Base-by-base conservation (phyloP, 2,329 filamentous ascomycete species). In the Arthrobotrys entomopaga region DNA sequence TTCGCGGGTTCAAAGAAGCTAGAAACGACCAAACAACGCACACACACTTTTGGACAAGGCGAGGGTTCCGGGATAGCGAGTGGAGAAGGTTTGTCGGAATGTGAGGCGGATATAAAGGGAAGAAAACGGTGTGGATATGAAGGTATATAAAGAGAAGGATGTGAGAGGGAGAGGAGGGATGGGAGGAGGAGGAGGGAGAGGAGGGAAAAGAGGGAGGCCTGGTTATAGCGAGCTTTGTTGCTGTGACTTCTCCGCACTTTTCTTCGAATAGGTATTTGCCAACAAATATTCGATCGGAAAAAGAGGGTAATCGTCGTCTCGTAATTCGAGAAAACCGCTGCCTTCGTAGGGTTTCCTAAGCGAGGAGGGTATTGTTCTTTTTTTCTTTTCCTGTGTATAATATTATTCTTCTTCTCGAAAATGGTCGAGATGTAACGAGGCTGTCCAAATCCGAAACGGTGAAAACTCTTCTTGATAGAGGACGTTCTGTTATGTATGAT, bases 231-330 rank as follows among this genome's bases (percentile, higher is more conserved):
- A 58, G 63, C 63, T 66, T 65, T 46, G 59, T 63, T 72, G 69
- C 61, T 65, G 69, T 66, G 64, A 73, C 69, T 73, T 73, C 69
- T 73, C 69, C 69, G 69, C 69, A 73, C 69, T 73, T 73, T 72
- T 72, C 67, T 73, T 73, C 69, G 69, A 73, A 73, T 73, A 50
- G 61, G 61, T 66, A 52, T 61, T 66, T 73, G 69, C 69, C 69
- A 73, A 66, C 69, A 66, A 73, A 73, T 73, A 73, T 73, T 66
- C 61, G 69, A 73, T 73, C 69, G 61, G 69, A 73, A 73, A 73
- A 56, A 73, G 63, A 73, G 69, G 61, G 61, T 66, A 73, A 66
- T 73, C 69, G 69, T 73, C 61, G 69, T 73, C 56, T 50, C 54
- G 69, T 66, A 38, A 65, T 61, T 73, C 69, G 61, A 66, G 59